phyloP scores from a whole-genome alignment of 177 flowering plant genomes.

The Vitis hybrid region DNA sequence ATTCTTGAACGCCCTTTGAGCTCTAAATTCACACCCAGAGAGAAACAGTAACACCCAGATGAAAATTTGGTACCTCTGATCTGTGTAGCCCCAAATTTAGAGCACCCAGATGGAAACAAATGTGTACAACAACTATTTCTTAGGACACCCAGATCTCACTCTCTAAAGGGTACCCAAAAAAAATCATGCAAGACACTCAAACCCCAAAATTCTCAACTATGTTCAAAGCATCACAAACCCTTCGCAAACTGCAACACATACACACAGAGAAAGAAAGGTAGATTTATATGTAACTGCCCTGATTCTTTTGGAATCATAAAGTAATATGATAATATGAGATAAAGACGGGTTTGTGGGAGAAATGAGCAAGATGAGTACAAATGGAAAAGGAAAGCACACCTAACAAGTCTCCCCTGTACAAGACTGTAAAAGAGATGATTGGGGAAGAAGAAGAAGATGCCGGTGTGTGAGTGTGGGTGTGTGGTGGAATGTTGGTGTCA shows the following conservation, averaged over 20 bases:
- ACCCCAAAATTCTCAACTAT: slow-evolving; percentile 11
- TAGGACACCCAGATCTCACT: slow-evolving; percentile 14
- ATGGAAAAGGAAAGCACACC: slow-evolving; percentile 5
- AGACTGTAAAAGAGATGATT: slow-evolving; percentile 1
- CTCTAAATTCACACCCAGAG: slow-evolving; percentile 3
- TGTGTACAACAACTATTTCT: background rate
- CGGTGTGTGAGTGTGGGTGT: slow-evolving; percentile 10
- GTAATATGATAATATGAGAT: too few relatives aligned
- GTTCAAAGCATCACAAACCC: background rate
- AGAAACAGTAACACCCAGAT: slow-evolving; percentile 21
- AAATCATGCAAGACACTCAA: slow-evolving; percentile 8
- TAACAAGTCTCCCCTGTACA: slow-evolving; percentile 4
- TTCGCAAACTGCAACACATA: background rate
- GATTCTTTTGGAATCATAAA: background rate
- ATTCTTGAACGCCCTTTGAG: slow-evolving; percentile 14
- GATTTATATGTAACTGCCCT: slow-evolving; percentile 2
- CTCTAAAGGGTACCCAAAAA: slow-evolving; percentile 8
- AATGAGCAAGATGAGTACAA: background rate
- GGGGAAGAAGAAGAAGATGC: background rate
- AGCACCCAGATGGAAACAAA: slow-evolving; percentile 7
- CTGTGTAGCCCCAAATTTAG: too few relatives aligned
- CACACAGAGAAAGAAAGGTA: background rate
- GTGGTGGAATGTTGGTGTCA: slow-evolving; percentile 40
- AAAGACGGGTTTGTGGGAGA: background rate
- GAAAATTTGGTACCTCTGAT: slow-evolving; percentile 1